Percentiles rank a stretch among this genome's conserved stretches.
Conservation (phyloP, 352 stramenopile genomes). For the Pythium angustatum region DNA sequence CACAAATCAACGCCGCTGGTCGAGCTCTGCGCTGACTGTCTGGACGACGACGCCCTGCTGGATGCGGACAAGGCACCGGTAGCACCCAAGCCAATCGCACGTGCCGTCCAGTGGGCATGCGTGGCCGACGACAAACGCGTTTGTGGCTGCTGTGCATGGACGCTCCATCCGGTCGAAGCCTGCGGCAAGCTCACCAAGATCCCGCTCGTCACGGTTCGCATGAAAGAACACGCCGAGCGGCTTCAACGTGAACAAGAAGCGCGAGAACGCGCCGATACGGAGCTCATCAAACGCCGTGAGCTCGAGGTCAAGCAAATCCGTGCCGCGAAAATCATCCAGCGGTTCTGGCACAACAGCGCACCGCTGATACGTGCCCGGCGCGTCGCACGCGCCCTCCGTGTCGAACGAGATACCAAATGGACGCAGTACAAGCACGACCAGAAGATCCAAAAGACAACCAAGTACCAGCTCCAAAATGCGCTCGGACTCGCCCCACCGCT, state of each 20-base stretch:
- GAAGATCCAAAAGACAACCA: conserved; percentile 34
- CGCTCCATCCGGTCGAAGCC: conserved; percentile 43
- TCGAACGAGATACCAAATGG: conserved; percentile 40
- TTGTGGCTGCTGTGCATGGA: conserved; percentile 44
- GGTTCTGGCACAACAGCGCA: conserved; percentile 45
- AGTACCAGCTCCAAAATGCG: conserved; percentile 38
- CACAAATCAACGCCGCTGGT: conserved; percentile 46
- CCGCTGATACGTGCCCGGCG: conserved; percentile 41
- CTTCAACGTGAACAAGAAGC: conserved; percentile 42
- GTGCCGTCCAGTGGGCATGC: conserved; percentile 57
- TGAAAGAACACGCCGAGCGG: conserved; percentile 39
- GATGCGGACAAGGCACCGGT: neutral
- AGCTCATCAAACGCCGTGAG: conserved; percentile 41
- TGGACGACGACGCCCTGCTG: conserved; percentile 22
- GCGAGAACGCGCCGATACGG: conserved; percentile 45
- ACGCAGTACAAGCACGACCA: conserved; percentile 39
- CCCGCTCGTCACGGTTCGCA: conserved; percentile 40
- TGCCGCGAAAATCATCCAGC: conserved; percentile 43
- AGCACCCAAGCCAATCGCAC: neutral
- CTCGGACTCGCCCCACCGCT: conserved; percentile 46
- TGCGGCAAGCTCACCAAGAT: conserved; percentile 42
- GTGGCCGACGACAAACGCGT: conserved; percentile 34
- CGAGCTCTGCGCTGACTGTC: conserved; percentile 49
- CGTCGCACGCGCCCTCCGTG: conserved; percentile 4
- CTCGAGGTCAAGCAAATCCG: conserved; percentile 33